Evolutionary conservation across 2,329 filamentous ascomycete species (phyloP).

Genomic region (Gnomoniopsis smithogilvyi): DNA sequence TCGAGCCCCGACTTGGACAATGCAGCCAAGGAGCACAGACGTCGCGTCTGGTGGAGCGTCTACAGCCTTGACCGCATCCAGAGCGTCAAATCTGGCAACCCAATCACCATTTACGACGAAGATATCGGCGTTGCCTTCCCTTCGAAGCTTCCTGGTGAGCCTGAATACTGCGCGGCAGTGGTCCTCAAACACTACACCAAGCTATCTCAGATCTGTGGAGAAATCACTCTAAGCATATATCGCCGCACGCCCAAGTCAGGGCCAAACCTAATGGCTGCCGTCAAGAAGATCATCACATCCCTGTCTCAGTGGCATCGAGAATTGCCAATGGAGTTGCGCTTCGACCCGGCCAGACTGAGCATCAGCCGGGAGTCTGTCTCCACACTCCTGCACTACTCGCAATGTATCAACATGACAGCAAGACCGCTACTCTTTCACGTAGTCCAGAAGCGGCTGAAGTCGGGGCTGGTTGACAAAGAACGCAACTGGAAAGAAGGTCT

Average conservation of each 20-base stretch:
- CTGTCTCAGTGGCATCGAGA: constrained; percentile 48
- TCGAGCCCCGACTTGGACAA: constrained; percentile 33
- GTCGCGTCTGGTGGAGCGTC: constrained; percentile 54
- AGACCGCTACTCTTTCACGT: constrained; percentile 52
- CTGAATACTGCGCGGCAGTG: constrained; percentile 40
- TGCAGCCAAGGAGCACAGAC: constrained; percentile 43
- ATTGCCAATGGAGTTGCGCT: constrained; percentile 43
- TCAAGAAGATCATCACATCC: constrained; percentile 47
- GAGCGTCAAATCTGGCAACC: constrained; percentile 52
- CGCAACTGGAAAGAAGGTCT: constrained; percentile 45
- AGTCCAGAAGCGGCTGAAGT: constrained; percentile 43
- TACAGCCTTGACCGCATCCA: constrained; percentile 53
- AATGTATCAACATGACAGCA: constrained; percentile 56
- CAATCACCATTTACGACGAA: constrained; percentile 51
- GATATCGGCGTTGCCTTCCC: constrained; percentile 45
- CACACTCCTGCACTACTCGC: constrained; percentile 52
- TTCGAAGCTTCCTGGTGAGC: constrained; percentile 32
- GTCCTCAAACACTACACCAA: constrained; percentile 50
- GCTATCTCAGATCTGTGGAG: constrained; percentile 48
- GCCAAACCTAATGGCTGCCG: constrained; percentile 43
- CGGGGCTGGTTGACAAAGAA: constrained; percentile 29
- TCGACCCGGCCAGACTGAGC: constrained; percentile 43
- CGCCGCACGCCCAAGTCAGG: constrained; percentile 40
- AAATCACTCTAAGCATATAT: constrained; percentile 45
- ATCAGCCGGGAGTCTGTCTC: constrained; percentile 49